Evolutionary conservation across 176 grass and related monocot species (phyloP), one percentile per base, ranked within the genome.

Genomic region (Triticum turgidum): DNA sequence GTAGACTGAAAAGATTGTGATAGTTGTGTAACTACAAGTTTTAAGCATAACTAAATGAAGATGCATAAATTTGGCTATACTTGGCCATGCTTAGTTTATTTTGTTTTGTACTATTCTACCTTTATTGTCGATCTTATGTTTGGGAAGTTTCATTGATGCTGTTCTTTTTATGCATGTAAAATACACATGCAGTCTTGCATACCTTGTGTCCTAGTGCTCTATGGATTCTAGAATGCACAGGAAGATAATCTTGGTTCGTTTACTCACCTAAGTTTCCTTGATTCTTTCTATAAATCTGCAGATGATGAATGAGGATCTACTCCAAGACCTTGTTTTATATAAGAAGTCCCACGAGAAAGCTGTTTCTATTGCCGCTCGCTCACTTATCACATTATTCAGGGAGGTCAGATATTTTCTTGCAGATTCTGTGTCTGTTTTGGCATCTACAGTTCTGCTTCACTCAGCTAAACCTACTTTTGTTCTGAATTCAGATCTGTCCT

Each of bases 251-350:
- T 68, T 67, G 32, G 7, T 68, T 42, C 69, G 1, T 52, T 49
- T 83, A 34, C 25, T 42, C 54, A 15, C 67, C 45, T 91, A 47
- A 17, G 24, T 68, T 52, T 17, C 35, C 8, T 83, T n/a, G 65
- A 58, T 33, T 76, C 20, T 84, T 87, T 4, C 1, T 11, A 20
- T 12, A 71, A 84, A 77, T 49, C 27, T 91, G 61, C 71, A 98
- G 96, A 74, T 96, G 79, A 98, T 98, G 96, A 96, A 96, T 73
- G 96, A 96, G 85, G 96, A 96, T 94, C 87, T 98, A 44, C 92
- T 98, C 37, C 96, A 91, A 86, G 96, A 98, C 63, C 88, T 98
- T n/a, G 96, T 94, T 89, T 80, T 96, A 61, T 98, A 98, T 90
- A 98, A 96, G 85, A 98, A 98, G 81, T 95, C 94, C 45, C 96